Evolutionary conservation across 176 grass and related monocot species (phyloP).

Genomic region (Cenchrus purpureus): DNA sequence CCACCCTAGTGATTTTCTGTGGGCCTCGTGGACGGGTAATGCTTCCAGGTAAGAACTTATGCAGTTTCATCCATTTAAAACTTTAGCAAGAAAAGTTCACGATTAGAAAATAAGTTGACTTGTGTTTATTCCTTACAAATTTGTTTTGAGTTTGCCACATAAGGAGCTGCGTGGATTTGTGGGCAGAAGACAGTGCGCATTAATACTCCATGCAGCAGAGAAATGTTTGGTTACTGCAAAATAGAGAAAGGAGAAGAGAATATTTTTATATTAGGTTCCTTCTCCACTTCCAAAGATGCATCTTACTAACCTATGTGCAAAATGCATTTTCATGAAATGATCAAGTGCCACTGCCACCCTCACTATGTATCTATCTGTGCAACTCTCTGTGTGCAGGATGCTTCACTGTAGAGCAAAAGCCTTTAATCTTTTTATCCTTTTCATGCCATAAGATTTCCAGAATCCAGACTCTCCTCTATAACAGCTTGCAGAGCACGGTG

Average conservation of each 20-base stretch:
- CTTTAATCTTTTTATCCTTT: conserved; percentile 42
- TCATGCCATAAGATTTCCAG: conserved; percentile 37
- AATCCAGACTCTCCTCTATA: conserved; percentile 48
- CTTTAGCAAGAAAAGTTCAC: conserved; percentile 15
- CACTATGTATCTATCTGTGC: conserved; percentile 21
- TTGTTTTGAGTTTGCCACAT: conserved; percentile 45
- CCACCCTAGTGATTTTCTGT: conserved; percentile 22
- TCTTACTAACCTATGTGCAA: conserved; percentile 52
- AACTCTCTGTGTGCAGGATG: conserved; percentile 38
- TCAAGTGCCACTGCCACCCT: conserved; percentile 31
- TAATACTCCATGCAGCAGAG: conserved; percentile 16
- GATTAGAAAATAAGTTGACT: conserved; percentile 32
- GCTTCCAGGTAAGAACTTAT: conserved; percentile 25
- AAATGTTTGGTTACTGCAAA: conserved; percentile 34
- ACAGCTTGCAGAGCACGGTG: conserved; percentile 39
- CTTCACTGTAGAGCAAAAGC: conserved; percentile 52
- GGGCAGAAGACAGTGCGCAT: conserved; percentile 35
- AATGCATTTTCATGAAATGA: conserved; percentile 35
- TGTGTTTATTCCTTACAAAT: conserved; percentile 42
- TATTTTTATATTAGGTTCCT: conserved; percentile 51
- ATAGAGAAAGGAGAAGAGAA: conserved; percentile 11
- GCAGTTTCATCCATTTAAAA: conserved; percentile 2
- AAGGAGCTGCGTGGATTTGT: conserved; percentile 18
- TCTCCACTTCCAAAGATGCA: conserved; percentile 58
- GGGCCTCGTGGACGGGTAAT: conserved; percentile 17